Evolutionary conservation across 257 asterid species (phyloP), one percentile per base, ranked within the genome.

Genomic region (Dorcoceras hygrometricum): DNA sequence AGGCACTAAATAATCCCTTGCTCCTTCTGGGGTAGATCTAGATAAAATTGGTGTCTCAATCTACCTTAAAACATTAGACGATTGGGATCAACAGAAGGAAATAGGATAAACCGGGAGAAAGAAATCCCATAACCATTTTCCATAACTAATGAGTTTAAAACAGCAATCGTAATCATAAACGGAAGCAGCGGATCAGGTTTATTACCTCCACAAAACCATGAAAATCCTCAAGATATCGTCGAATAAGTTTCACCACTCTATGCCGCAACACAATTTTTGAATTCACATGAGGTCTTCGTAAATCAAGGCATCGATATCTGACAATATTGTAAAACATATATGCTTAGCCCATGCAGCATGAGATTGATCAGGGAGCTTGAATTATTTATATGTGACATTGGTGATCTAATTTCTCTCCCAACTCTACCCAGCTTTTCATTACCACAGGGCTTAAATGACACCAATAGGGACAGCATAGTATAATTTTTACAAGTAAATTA

Each of bases 21-120:
- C 99, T 69, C 99, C 99, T 91, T 94, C 99, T 28, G 97, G 99
- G 76, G 99, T 94, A 69, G 99, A 94, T 82, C 96, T 94, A 76
- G 97, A 88, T 51, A 94, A 89, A 75, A 94, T 78, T 79, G 97
- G 99, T 78, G 97, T 94, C 95, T 90, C 97, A 79, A 94, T 90
- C 97, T 94, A 87, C 97, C 96, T 94, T 88, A 81, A 76, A 87
- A 79, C 87, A 82, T 80, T 78, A 86, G 81, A 77, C 79, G 57
- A 78, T 84, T 89, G 85, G 91, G 84, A 87, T 87, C 96, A 87
- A 84, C 85, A 73, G 54, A 68, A 66, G 73, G 77, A 78, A 63
- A 34, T 62, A 56, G 46, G 64, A 19, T 56, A 74, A 51, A 55
- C 23, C 71, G 7, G 54, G 63, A 57, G 60, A 48, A 71, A 68